These are phyloP conservation scores for Buddleja alternifolia DNA, from an alignment of 257 asterid genomes.

Conservation along the genomic window DNA sequence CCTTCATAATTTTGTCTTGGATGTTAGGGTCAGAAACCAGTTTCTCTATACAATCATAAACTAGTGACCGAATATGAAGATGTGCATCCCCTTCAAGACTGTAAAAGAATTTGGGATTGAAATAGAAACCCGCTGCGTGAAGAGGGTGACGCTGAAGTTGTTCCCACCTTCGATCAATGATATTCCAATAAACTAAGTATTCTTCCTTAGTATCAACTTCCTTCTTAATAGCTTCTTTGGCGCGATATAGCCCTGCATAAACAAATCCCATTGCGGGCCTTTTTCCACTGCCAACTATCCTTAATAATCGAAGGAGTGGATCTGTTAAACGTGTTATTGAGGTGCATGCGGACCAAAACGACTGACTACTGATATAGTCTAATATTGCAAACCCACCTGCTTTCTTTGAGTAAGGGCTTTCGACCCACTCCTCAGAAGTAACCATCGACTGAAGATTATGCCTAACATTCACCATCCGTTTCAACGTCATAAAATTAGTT, in stretches of 20 bases:
- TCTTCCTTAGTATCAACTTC: conserved; percentile 66
- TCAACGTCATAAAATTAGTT: conserved; percentile 74
- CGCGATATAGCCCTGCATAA: conserved; percentile 84
- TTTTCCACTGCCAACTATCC: conserved; percentile 79
- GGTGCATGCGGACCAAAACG: conserved; percentile 77
- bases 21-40: conserved; percentile 74
- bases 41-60: conserved; percentile 86
- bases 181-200: conserved; percentile 74
- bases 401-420: conserved; percentile 70
- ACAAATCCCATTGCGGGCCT: conserved; percentile 86
- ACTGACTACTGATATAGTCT: conserved; percentile 53
- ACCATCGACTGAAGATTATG: conserved; percentile 83
- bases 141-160: conserved; percentile 82
- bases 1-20: conserved; percentile 86
- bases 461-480: conserved; percentile 67
- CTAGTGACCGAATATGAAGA: conserved; percentile 72
- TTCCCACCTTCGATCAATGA: conserved; percentile 88
- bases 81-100: conserved; percentile 76
- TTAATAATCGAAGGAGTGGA: conserved; percentile 70
- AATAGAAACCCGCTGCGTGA: conserved; percentile 89
- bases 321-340: conserved; percentile 54
- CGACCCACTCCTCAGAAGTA: conserved; percentile 92
- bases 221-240: conserved; percentile 84
- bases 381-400: conserved; percentile 57
- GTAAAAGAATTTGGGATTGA: conserved; percentile 89